A percentile compares a stretch with the other conserved stretches of the same genome.
These are phyloP conservation scores for Forsythia suspensa DNA, from an alignment of 257 asterid species.

Conservation along the genomic window DNA sequence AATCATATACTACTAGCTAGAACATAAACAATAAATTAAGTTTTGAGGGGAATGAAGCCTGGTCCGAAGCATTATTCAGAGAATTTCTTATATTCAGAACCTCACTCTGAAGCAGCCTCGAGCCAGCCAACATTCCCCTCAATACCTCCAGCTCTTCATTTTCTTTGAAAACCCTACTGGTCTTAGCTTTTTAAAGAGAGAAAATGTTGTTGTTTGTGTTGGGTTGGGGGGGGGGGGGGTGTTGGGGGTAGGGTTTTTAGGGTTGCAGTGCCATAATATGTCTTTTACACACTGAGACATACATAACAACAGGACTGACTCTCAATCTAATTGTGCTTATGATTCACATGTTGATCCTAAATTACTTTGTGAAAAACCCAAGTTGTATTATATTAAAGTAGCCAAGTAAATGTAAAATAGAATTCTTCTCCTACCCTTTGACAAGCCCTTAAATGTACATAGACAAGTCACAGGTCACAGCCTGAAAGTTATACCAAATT, in stretches of 20 bases:
- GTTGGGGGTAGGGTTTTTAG: neutral
- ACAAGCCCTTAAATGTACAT: neutral
- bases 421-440: slow-evolving; percentile 7
- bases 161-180: slow-evolving; percentile 27
- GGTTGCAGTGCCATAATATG: slow-evolving; percentile 2
- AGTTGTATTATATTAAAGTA: neutral
- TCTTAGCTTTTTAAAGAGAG: slow-evolving; percentile 27
- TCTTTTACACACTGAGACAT: slow-evolving; percentile 32
- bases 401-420: neutral
- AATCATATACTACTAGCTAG: neutral
- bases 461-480: slow-evolving; percentile 2
- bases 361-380: slow-evolving; percentile 32
- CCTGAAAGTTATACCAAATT: slow-evolving; percentile 20
- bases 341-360: slow-evolving; percentile 49
- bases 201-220: neutral
- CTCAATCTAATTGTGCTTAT: slow-evolving; percentile 32
- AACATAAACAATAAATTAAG: neutral
- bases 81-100: slow-evolving; percentile 5
- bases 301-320: slow-evolving; percentile 47
- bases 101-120: slow-evolving; percentile 47
- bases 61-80: slow-evolving; percentile 66
- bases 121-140: slow-evolving; percentile 89
- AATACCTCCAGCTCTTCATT: slow-evolving; percentile 23
- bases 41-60: slow-evolving; percentile 90
- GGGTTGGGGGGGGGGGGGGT: neutral